These are phyloP conservation scores for Peterozyma xylosa DNA, from an alignment of 805 yeast species.

Conservation along the genomic window DNA sequence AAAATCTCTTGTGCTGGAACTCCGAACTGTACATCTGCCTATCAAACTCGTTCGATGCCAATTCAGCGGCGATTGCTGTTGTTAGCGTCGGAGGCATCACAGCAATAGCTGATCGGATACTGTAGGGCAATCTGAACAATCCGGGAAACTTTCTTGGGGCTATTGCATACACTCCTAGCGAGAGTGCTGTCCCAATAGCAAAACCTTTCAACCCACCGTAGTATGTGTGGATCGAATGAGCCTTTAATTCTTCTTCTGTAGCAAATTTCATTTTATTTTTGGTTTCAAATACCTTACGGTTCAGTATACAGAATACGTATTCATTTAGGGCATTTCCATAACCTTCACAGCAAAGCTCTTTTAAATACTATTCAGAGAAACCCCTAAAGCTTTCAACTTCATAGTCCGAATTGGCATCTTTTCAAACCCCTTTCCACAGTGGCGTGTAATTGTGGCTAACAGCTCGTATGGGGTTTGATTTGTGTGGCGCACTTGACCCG, in stretches of 20 bases:
- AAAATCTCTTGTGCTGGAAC: slow-evolving; percentile 27
- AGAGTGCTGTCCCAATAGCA: slow-evolving; percentile 44
- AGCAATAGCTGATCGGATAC: slow-evolving; percentile 55
- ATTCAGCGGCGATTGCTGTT: slow-evolving; percentile 62
- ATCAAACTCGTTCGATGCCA: slow-evolving; percentile 63
- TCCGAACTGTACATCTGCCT: slow-evolving; percentile 47
- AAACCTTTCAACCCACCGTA: slow-evolving; percentile 59
- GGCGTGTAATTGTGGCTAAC: too few relatives aligned
- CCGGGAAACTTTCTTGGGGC: slow-evolving; percentile 41
- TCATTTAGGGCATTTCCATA: too few relatives aligned
- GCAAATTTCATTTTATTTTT: slow-evolving; percentile 56
- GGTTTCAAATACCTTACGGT: too few relatives aligned
- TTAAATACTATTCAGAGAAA: too few relatives aligned
- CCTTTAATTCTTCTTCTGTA: slow-evolving; percentile 57
- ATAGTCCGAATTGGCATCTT: too few relatives aligned
- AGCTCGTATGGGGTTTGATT: too few relatives aligned
- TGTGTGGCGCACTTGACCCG: too few relatives aligned
- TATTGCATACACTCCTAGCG: slow-evolving; percentile 44
- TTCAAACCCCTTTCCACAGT: too few relatives aligned
- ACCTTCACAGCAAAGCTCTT: too few relatives aligned
- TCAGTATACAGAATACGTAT: too few relatives aligned
- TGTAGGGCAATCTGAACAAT: slow-evolving; percentile 38
- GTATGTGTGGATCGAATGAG: slow-evolving; percentile 51
- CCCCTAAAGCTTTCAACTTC: too few relatives aligned
- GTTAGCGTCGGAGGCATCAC: slow-evolving; percentile 60